Conservation (phyloP, 2,329 filamentous ascomycete species). For the Simplicillium aogashimaense region DNA sequence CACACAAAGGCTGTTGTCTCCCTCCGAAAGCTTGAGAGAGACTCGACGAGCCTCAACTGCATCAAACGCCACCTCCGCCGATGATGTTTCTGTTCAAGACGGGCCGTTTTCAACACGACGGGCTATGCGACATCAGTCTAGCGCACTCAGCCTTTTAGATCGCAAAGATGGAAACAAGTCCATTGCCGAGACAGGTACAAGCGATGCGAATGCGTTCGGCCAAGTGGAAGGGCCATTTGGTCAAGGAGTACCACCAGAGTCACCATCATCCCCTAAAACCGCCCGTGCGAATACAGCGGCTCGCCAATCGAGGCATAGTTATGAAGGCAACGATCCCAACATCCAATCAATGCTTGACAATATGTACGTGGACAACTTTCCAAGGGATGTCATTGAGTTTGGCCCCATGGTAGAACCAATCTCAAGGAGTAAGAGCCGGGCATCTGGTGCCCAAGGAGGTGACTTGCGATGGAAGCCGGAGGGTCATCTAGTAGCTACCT, state of each 20-base stretch:
- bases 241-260: conserved; percentile 16
- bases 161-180: conserved; percentile 50
- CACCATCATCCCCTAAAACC: conserved; percentile 12
- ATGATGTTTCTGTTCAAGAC: conserved; percentile 24
- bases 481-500: conserved; percentile 75
- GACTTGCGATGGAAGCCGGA: conserved; percentile 66
- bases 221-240: conserved; percentile 48
- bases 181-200: conserved; percentile 47
- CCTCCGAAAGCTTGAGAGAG: conserved; percentile 19
- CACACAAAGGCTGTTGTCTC: conserved; percentile 19
- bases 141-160: conserved; percentile 49
- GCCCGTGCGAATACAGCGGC: conserved; percentile 22
- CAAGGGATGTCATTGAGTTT: conserved; percentile 57
- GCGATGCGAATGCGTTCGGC: conserved; percentile 49
- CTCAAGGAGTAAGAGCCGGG: conserved; percentile 42
- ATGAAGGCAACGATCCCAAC: conserved; percentile 66
- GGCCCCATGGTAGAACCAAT: conserved; percentile 71
- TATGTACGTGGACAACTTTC: conserved; percentile 68
- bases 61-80: conserved; percentile 11
- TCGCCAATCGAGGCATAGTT: conserved; percentile 61
- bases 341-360: conserved; percentile 67
- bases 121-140: conserved; percentile 45
- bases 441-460: conserved; percentile 31
- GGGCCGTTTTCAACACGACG: conserved; percentile 32
- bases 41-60: conserved; percentile 24